Evolutionary conservation across 2,329 filamentous ascomycete species (phyloP).

Genomic region (Eutypella sp.): DNA sequence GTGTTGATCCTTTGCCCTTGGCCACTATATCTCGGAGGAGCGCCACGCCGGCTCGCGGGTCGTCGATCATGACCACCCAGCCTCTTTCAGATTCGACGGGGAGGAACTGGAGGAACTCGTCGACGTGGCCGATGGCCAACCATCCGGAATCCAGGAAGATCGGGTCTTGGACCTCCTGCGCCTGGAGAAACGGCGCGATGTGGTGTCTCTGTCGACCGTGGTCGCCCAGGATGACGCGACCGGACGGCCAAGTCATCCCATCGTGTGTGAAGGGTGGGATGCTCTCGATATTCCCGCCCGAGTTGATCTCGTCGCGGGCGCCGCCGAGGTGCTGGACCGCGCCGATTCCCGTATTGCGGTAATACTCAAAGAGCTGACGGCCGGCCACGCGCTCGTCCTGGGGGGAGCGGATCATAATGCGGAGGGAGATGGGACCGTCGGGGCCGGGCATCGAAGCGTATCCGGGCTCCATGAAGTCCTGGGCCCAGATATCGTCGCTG

Average conservation of each 20-base stretch:
- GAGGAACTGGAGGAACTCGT: constrained; percentile 30
- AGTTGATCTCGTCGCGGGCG: neutral
- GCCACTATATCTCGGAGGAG: neutral
- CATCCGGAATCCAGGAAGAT: constrained; percentile 29
- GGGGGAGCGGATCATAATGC: constrained; percentile 28
- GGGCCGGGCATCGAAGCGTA: constrained; percentile 35
- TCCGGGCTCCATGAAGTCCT: constrained; percentile 34
- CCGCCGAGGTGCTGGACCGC: constrained; percentile 23
- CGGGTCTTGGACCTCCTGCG: constrained; percentile 30
- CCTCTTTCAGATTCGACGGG: constrained; percentile 4
- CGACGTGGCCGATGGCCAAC: constrained; percentile 27
- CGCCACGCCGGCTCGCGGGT: neutral
- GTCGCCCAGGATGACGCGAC: neutral
- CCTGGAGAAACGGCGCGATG: constrained; percentile 20
- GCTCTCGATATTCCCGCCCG: constrained; percentile 30
- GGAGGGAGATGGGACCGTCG: constrained; percentile 25
- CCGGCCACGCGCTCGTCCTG: constrained; percentile 25
- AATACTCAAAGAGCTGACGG: constrained; percentile 26
- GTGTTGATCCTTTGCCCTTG: neutral
- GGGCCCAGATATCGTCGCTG: constrained; percentile 30
- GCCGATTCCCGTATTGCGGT: constrained; percentile 25
- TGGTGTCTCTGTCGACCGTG: neutral
- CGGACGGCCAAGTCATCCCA: constrained; percentile 19
- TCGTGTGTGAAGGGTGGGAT: constrained; percentile 28
- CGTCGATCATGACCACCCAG: neutral